A percentile compares a stretch with the other conserved stretches of the same genome.
Evolutionary conservation across 805 yeast genomes (phyloP).

Genomic region (Pichia ethanolica): DNA sequence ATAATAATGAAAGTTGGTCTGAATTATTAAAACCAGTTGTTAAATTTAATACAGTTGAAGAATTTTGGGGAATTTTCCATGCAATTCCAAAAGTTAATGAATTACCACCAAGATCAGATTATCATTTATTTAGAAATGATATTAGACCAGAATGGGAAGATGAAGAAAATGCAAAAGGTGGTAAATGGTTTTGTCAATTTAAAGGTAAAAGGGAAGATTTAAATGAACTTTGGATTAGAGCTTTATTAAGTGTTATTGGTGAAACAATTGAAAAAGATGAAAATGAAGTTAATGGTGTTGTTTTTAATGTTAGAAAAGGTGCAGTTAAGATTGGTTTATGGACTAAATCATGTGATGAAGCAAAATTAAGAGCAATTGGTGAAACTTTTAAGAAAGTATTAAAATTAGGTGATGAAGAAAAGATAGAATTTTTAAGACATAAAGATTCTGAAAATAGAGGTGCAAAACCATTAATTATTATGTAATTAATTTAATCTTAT

Average conservation of each 20-base stretch:
- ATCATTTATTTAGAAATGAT: slow-evolving; percentile 89
- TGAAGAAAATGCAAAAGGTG: slow-evolving; percentile 77
- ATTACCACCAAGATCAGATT: slow-evolving; percentile 86
- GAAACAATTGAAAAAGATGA: slow-evolving; percentile 79
- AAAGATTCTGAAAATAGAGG: slow-evolving; percentile 34
- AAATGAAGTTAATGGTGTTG: slow-evolving; percentile 90
- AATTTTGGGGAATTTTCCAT: slow-evolving; percentile 97
- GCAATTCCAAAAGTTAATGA: slow-evolving; percentile 88
- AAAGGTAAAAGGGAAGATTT: slow-evolving; percentile 53
- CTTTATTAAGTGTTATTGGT: slow-evolving; percentile 85
- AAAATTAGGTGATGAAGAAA: slow-evolving; percentile 64
- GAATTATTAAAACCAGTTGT: slow-evolving; percentile 90
- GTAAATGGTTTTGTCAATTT: slow-evolving; percentile 85
- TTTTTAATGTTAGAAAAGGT: slow-evolving; percentile 77
- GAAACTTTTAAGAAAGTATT: slow-evolving; percentile 80
- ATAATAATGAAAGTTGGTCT: slow-evolving; percentile 78
- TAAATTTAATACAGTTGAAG: slow-evolving; percentile 90
- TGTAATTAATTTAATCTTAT: slow-evolving; percentile 7
- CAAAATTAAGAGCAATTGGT: slow-evolving; percentile 66
- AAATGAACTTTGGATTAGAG: slow-evolving; percentile 89
- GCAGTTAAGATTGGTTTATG: slow-evolving; percentile 84
- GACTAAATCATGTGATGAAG: slow-evolving; percentile 74
- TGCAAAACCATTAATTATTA: slow-evolving; percentile 22
- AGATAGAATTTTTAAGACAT: slow-evolving; percentile 74
- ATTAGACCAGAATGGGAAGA: slow-evolving; percentile 99